Percentiles rank a stretch among this genome's conserved stretches.
These are phyloP conservation scores for Talaromyces stipitatus DNA, from an alignment of 495 filamentous ascomycete species.

Conservation along the genomic window DNA sequence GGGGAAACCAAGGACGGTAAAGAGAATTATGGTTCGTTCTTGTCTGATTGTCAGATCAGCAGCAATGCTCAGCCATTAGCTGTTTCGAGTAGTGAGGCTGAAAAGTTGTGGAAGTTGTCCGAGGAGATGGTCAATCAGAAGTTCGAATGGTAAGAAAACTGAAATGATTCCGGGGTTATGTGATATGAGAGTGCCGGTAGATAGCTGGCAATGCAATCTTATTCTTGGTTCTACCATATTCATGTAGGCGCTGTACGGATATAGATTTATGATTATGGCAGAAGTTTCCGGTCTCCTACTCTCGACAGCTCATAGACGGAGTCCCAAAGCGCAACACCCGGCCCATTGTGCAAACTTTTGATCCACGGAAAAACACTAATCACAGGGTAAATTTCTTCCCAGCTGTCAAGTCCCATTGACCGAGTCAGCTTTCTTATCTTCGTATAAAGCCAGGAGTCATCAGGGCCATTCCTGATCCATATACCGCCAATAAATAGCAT, in stretches of 20 bases:
- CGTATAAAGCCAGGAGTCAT: conserved; percentile 4
- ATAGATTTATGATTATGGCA: no score
- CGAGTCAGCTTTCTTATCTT: conserved; percentile 8
- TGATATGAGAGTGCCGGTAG: not conserved
- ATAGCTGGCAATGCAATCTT: not conserved
- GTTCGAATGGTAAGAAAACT: conserved; percentile 23
- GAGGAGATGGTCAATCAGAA: conserved; percentile 43
- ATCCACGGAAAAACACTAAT: conserved; percentile 18
- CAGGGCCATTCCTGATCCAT: conserved; percentile 9
- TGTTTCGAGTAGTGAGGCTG: conserved; percentile 31
- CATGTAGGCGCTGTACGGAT: not conserved
- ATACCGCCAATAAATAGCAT: conserved; percentile 14
- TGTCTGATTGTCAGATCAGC: conserved; percentile 32
- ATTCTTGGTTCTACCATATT: not conserved
- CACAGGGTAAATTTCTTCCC: conserved; percentile 7
- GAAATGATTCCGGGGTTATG: not conserved
- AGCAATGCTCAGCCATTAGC: conserved; percentile 16
- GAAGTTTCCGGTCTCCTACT: no score
- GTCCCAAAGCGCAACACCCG: conserved; percentile 12
- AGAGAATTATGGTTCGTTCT: conserved; percentile 29
- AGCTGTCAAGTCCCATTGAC: conserved; percentile 8
- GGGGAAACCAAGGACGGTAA: conserved; percentile 20
- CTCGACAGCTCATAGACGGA: not conserved
- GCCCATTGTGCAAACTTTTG: conserved; percentile 14
- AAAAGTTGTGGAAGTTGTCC: conserved; percentile 39